Evolutionary conservation across 441 rosid genomes (phyloP), one percentile per base, ranked within the genome.

Genomic region (Gossypium schwendimanii): DNA sequence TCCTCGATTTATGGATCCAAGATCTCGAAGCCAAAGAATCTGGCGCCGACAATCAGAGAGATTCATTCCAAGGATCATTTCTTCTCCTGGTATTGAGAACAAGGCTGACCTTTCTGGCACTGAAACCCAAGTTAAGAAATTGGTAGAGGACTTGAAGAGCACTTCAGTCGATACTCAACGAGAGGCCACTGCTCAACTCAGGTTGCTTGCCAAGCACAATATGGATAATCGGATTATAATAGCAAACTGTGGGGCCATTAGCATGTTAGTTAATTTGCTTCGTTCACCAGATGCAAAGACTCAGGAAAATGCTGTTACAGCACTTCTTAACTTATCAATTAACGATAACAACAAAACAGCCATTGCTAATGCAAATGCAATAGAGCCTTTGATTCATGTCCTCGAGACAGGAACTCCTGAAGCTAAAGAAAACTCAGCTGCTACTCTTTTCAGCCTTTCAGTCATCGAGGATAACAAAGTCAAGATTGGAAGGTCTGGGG

Each of bases 391-490:
- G 73, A 87, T 94, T 68, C 84, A 89, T 64, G 97, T 92, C 15
- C 89, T 92, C 28, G 77, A 82, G 81, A 81, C 92, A 6, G 98
- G 98, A 70, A 87, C 77, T 77, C 73, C 85, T 0, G 98, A 92
- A 83, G 97, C 94, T 50, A 90, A 82, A 80, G 95, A 87, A 68
- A 94, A 92, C 63, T 59, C 97, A 57, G 98, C 98, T 73, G 93
- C 91, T 15, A 94, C 97, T 4, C 89, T 94, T 0, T 89, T 90
- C 73, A 94, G 97, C 59, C 89, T 94, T 44, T 94, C 98, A 0
- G 93, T 84, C 39, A 82, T 88, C 0, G 94, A 90, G 83, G 94
- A 92, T 69, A 87, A 90, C 81, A 94, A 92, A 80, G 77, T 81
- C 63, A 86, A 72, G 85, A 94, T 94, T 60, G 97, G 95, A 70